Evolutionary conservation across 805 yeast genomes (phyloP), one percentile per base, ranked within the genome.

Genomic region (Kuraishia capsulata): DNA sequence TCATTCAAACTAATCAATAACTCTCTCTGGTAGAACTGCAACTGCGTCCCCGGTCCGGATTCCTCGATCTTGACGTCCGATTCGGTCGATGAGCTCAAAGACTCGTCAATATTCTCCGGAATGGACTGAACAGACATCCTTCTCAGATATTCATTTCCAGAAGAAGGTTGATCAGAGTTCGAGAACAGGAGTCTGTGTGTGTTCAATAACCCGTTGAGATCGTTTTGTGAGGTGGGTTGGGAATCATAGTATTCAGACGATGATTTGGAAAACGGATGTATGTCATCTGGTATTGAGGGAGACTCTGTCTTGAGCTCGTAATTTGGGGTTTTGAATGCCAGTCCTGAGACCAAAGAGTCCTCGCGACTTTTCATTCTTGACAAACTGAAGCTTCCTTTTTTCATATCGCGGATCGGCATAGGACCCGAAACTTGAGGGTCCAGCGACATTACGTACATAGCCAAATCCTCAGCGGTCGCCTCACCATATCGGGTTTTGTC

Each of bases 1-100:
- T 80, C 87, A 51, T 80, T 81, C 37, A 68, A 67, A 41, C 67
- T 47, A 28, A 79, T 59, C 39, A 79, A 52, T 13, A 78, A 56
- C 48, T 81, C 85, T 40, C 85, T 61, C 39, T 73, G 73, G 42
- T 71, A 76, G 45, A 67, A 76, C 29, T 69, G 70, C 11, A 50
- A 28, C 4, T 44, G 32, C 3, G 46, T 33, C 3, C 40, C 25
- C 14, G 29, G 25, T 8, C 24, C 33, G 4, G 18, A 21, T 30
- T 28, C 32, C 21, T 17, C 24, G n/a, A n/a, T n/a, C 13, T 11
- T 35, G 31, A 16, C n/a, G 24, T 20, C 25, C 9, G 38, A 25
- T 5, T n/a, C 30, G 4, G 26, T n/a, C n/a, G 35, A 11, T n/a
- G n/a, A n/a, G 26, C 26, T 23, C 10, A 23, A 11, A 11, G 26